phyloP scores from a whole-genome alignment of 495 filamentous ascomycete species.

The Hypoxylon rickii region DNA sequence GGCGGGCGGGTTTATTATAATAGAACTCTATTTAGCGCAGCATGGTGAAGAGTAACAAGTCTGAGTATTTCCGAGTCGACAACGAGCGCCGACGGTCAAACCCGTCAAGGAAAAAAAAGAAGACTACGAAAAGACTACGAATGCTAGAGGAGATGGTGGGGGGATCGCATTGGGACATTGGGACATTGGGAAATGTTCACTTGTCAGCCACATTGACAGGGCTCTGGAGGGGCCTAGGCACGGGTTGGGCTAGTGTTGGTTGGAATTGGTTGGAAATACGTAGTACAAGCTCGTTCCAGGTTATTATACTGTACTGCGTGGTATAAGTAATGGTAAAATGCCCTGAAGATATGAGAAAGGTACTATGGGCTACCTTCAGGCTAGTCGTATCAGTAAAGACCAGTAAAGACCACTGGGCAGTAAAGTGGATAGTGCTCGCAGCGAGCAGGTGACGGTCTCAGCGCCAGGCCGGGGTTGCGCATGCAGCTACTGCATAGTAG shows the following conservation, averaged over 20 bases:
- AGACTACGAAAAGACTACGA: not conserved
- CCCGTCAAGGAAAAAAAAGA: slow-evolving; percentile 22
- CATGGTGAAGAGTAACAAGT: slow-evolving; percentile 8
- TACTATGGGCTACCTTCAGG: no score
- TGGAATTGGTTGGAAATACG: no score
- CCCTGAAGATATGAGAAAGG: no score
- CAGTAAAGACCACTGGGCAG: no score
- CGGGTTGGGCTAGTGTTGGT: slow-evolving; percentile 18
- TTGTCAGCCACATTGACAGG: slow-evolving; percentile 21
- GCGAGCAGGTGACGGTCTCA: slow-evolving; percentile 29
- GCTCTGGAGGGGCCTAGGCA: slow-evolving; percentile 12
- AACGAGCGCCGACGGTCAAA: slow-evolving; percentile 20
- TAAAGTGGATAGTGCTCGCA: slow-evolving; percentile 14
- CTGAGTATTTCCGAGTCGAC: slow-evolving; percentile 14
- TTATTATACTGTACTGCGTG: no score
- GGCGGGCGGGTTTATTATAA: no score
- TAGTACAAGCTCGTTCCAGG: not conserved
- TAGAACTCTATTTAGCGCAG: slow-evolving; percentile 21
- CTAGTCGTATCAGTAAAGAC: no score
- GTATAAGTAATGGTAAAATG: no score
- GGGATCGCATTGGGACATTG: slow-evolving; percentile 19
- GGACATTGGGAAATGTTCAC: slow-evolving; percentile 4
- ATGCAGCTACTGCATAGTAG: no score
- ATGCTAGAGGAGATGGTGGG: slow-evolving; percentile 28
- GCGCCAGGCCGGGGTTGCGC: slow-evolving; percentile 24